Evolutionary conservation across 768 basidiomycete species (phyloP).

Genomic region (Termitomyces sp.): DNA sequence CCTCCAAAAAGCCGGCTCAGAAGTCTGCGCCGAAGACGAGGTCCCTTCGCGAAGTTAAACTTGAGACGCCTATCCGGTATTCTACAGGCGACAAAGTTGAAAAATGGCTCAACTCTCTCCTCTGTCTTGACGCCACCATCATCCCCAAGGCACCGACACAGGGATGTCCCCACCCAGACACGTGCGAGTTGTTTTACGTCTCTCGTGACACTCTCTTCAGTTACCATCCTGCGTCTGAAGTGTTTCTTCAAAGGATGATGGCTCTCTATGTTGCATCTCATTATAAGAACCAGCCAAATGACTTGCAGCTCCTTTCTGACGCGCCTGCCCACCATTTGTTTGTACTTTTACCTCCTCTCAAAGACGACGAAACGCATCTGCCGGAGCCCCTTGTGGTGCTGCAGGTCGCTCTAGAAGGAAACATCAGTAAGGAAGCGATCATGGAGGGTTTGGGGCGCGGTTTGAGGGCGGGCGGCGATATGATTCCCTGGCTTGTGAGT

Average conservation of each 20-base stretch:
- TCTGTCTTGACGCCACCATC: conserved; percentile 86
- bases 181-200: conserved; percentile 94
- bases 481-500: conserved; percentile 96
- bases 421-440: conserved; percentile 80
- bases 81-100: conserved; percentile 82
- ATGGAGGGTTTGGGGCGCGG: conserved; percentile 84
- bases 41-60: conserved; percentile 86
- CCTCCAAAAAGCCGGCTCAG: conserved; percentile 47
- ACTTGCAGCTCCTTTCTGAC: conserved; percentile 94
- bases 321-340: conserved; percentile 97
- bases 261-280: conserved; percentile 95
- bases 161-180: conserved; percentile 91
- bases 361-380: conserved; percentile 83
- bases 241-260: conserved; percentile 98
- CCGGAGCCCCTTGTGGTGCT: conserved; percentile 95
- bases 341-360: conserved; percentile 88
- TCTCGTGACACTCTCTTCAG: conserved; percentile 95
- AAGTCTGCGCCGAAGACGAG: conserved; percentile 65
- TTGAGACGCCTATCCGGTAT: conserved; percentile 94
- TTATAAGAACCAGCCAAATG: conserved; percentile 99
- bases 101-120: conserved; percentile 85
- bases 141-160: conserved; percentile 37
- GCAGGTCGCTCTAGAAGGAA: conserved; percentile 94
- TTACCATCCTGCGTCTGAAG: conserved; percentile 95
- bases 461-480: conserved; percentile 83